A percentile compares a stretch with the other conserved stretches of the same genome.
Evolutionary conservation across 192 early-diverging fungal species (phyloP).

Genomic region (Umbelopsis sp.): DNA sequence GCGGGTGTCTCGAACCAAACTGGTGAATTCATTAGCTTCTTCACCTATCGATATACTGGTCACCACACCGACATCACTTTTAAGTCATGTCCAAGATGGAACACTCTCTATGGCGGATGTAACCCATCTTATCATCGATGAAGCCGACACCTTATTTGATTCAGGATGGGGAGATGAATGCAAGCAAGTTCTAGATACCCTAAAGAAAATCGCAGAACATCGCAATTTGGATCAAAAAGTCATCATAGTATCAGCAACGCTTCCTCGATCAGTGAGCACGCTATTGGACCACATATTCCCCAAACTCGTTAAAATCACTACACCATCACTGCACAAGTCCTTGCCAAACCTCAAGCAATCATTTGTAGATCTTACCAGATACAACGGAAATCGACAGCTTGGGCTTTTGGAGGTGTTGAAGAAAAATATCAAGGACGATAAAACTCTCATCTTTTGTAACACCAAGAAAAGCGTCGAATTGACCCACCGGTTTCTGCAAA

Average conservation of each 20-base stretch:
- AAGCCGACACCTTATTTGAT: slow-evolving; percentile 94
- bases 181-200: slow-evolving; percentile 50
- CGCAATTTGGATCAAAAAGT: slow-evolving; percentile 49
- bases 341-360: slow-evolving; percentile 75
- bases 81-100: slow-evolving; percentile 52
- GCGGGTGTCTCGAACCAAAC: slow-evolving; percentile 42
- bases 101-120: slow-evolving; percentile 64
- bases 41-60: slow-evolving; percentile 85
- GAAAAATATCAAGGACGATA: slow-evolving; percentile 59
- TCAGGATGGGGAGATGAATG: slow-evolving; percentile 74
- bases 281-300: slow-evolving; percentile 58
- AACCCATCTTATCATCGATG: slow-evolving; percentile 82
- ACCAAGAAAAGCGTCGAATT: slow-evolving; percentile 60
- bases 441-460: slow-evolving; percentile 90
- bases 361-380: slow-evolving; percentile 75
- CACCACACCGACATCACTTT: slow-evolving; percentile 77
- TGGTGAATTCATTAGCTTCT: slow-evolving; percentile 49
- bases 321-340: slow-evolving; percentile 77
- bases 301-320: slow-evolving; percentile 68
- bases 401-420: slow-evolving; percentile 74
- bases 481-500: slow-evolving; percentile 55
- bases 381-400: slow-evolving; percentile 67
- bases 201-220: slow-evolving; percentile 43
- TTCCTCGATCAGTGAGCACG: slow-evolving; percentile 69
- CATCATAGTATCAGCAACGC: slow-evolving; percentile 69